Base-by-base conservation (phyloP, 2,329 filamentous ascomycete species). In the Daldinia eschscholtzii region DNA sequence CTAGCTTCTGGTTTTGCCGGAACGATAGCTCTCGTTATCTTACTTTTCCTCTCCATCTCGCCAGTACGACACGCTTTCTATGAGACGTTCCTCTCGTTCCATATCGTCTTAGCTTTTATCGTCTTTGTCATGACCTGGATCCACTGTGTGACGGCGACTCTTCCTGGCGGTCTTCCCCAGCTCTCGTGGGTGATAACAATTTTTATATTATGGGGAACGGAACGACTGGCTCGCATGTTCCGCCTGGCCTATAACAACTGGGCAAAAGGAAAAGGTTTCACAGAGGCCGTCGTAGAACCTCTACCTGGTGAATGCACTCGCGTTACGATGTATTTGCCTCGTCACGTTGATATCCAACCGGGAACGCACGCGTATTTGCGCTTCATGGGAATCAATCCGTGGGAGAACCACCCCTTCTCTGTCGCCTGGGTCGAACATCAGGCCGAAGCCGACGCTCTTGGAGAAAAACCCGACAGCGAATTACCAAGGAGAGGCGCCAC, bases 61-160 rank as follows among this genome's bases (percentile, higher is more conserved):
- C 91, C 94, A 0, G 78, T 99, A 58, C 91, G 96, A 68, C 95
- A 98, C 80, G 94, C 94, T 42, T 98, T 97, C 79, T 99, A 99
- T 83, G 96, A 99, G 82, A 97, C 93, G 0, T 99, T 99, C 82
- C 87, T 98, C 74, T 93, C 92, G 78, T 81, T 91, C 33, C 96
- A 98, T 81, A 94, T 97, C 73, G 79, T 92, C 41, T 82, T 97
- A 57, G 93, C 91, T 42, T 80, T 91, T 39, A 77, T 93, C 61
- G 83, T 85, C 55, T 87, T 98, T 57, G 84, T 88, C 64, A 91
- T 90, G 75, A 89, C 94, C 7, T 96, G 91, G 87, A 83, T 94
- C 41, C 96, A 98, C 82, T 89, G 93, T 75, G 84, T 88, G 50
- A 83, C 92, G 9, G 88, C 93, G 30, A 80, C 84, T 3, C 82